Evolutionary conservation across 441 rosid genomes (phyloP).

Genomic region (Pelargonium citronellum): DNA sequence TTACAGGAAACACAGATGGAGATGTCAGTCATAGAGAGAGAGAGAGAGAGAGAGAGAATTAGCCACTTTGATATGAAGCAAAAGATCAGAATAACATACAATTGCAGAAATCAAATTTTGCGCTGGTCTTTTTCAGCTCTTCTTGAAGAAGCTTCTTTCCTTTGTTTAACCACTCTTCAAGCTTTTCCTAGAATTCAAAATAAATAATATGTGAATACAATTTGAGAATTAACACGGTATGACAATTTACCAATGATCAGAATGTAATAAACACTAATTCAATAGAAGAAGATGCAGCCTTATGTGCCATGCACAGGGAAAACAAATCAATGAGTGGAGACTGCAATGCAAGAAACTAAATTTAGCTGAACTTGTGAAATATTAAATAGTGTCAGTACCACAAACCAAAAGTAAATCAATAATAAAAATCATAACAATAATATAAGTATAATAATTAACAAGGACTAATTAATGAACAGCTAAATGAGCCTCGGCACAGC

Average conservation of each 20-base stretch:
- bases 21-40: slow-evolving; percentile 8
- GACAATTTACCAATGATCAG: not conserved
- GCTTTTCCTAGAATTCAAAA: slow-evolving; percentile 60
- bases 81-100: slow-evolving; percentile 34
- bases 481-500: not conserved
- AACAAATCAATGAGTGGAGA: not conserved
- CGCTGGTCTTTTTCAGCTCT: slow-evolving; percentile 39
- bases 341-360: not conserved
- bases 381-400: not conserved
- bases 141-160: slow-evolving; percentile 59
- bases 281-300: not conserved
- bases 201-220: slow-evolving; percentile 12
- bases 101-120: slow-evolving; percentile 48
- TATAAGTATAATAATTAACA: not conserved
- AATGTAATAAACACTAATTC: not conserved
- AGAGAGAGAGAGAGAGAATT: not conserved
- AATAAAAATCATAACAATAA: not conserved
- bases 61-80: too few species aligned
- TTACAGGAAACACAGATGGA: slow-evolving; percentile 20
- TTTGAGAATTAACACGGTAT: not conserved
- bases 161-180: slow-evolving; percentile 83
- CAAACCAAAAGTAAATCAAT: not conserved
- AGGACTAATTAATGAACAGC: not conserved
- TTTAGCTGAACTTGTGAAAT: not conserved
- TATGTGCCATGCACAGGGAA: not conserved